Percentiles rank a stretch among this genome's conserved stretches.
These are phyloP conservation scores for Daedalea quercina DNA, from an alignment of 768 basidiomycete species.

Conservation along the genomic window DNA sequence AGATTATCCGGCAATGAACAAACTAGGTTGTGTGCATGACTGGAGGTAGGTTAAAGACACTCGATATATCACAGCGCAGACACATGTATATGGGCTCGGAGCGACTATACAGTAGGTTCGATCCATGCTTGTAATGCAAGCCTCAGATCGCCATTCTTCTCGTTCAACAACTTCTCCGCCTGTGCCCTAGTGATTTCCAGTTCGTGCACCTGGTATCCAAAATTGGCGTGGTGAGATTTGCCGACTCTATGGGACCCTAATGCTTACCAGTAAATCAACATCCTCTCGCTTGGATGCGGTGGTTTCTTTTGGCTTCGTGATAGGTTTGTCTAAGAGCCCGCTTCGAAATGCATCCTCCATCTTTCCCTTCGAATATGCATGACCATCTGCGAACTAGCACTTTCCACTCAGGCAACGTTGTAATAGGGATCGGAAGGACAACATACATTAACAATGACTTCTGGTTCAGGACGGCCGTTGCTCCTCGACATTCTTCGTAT, in stretches of 20 bases:
- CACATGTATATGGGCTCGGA: neutral
- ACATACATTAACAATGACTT: slow-evolving; percentile 61
- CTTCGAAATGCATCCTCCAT: slow-evolving; percentile 57
- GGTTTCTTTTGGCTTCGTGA: slow-evolving; percentile 42
- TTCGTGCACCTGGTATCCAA: slow-evolving; percentile 40
- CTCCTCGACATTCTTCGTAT: slow-evolving; percentile 18
- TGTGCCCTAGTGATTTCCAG: slow-evolving; percentile 53
- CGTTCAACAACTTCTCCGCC: slow-evolving; percentile 51
- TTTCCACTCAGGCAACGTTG: neutral
- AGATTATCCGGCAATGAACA: too few relatives aligned
- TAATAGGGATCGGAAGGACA: neutral
- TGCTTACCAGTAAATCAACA: slow-evolving; percentile 55
- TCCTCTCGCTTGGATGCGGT: slow-evolving; percentile 49
- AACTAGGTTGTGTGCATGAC: neutral
- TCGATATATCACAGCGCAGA: too few relatives aligned
- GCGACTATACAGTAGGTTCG: neutral
- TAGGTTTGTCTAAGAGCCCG: slow-evolving; percentile 52
- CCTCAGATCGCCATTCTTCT: slow-evolving; percentile 45
- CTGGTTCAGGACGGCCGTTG: slow-evolving; percentile 56
- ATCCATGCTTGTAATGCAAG: slow-evolving; percentile 37
- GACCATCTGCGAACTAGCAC: slow-evolving; percentile 55
- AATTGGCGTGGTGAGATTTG: neutral
- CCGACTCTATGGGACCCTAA: neutral
- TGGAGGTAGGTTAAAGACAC: too few relatives aligned
- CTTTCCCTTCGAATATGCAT: slow-evolving; percentile 59